A percentile compares a stretch with the other conserved stretches of the same genome.
Conservation (phyloP, 1,284 basidiomycete species). For the Fistulinella cinereoalba region DNA sequence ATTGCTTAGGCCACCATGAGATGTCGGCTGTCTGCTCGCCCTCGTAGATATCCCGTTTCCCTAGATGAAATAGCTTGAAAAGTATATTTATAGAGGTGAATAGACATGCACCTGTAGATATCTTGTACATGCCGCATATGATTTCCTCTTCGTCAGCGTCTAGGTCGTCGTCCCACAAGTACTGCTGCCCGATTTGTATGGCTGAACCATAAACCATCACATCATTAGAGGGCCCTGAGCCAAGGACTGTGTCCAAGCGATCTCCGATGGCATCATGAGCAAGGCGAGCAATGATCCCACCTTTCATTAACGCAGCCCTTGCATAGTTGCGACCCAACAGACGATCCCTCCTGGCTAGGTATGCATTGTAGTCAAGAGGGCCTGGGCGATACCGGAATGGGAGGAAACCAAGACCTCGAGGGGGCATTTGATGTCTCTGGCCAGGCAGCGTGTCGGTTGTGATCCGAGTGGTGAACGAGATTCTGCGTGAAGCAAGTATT, state of each 20-base stretch:
- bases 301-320: constrained; percentile 7
- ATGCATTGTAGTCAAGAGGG: background rate
- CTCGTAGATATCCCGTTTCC: background rate
- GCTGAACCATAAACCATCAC: background rate
- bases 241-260: no score
- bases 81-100: background rate
- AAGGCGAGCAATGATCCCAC: no score
- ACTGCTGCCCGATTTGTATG: background rate
- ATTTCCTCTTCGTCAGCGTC: constrained; percentile 5
- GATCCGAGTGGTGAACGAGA: background rate
- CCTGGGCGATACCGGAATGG: background rate
- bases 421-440: no score
- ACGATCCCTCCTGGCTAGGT: constrained; percentile 3
- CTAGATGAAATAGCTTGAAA: background rate
- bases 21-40: constrained; percentile 1
- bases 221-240: no score
- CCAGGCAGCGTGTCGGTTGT: background rate
- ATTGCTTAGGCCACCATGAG: constrained; percentile 13
- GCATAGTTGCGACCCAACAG: constrained; percentile 1
- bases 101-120: constrained; percentile 7
- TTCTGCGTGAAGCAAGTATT: background rate
- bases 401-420: background rate
- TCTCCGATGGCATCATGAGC: no score
- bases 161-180: constrained; percentile 11
- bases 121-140: constrained; percentile 13